Evolutionary conservation across 2,329 filamentous ascomycete species (phyloP).

Genomic region (Metarhizium rileyi): DNA sequence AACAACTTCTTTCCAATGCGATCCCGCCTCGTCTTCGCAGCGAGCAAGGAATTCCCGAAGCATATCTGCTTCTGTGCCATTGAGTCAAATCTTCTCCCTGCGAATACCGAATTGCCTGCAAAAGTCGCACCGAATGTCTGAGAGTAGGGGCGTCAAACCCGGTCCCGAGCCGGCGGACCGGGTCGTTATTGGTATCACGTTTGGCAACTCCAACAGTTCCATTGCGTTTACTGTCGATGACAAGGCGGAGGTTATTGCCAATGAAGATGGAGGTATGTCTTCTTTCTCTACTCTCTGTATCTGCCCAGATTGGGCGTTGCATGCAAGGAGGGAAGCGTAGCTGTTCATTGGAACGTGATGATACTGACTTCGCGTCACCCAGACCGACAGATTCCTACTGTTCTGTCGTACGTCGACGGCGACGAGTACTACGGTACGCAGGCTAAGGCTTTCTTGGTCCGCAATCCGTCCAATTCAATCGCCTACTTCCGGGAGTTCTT

Average conservation of each 20-base stretch:
- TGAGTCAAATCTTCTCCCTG: neutral
- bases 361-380: slow-evolving; percentile 6
- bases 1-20: neutral
- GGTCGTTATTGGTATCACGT: slow-evolving; percentile 85
- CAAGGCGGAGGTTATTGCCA: slow-evolving; percentile 95
- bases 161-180: slow-evolving; percentile 46
- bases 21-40: neutral
- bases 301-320: neutral
- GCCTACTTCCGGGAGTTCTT: slow-evolving; percentile 95
- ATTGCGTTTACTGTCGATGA: slow-evolving; percentile 91
- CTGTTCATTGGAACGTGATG: neutral
- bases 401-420: slow-evolving; percentile 88
- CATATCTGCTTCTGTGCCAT: neutral
- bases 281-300: neutral
- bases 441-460: slow-evolving; percentile 86
- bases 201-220: slow-evolving; percentile 97
- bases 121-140: slow-evolving; percentile 30
- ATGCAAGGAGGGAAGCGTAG: neutral
- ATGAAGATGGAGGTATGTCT: slow-evolving; percentile 87
- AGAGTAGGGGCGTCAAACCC: slow-evolving; percentile 31
- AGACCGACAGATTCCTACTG: slow-evolving; percentile 95
- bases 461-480: slow-evolving; percentile 87
- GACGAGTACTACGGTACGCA: slow-evolving; percentile 96
- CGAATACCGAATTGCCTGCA: slow-evolving; percentile 2
- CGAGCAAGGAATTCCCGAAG: neutral